Conservation (phyloP, 2,329 filamentous ascomycete genomes). For the Cladophialophora carrionii region DNA sequence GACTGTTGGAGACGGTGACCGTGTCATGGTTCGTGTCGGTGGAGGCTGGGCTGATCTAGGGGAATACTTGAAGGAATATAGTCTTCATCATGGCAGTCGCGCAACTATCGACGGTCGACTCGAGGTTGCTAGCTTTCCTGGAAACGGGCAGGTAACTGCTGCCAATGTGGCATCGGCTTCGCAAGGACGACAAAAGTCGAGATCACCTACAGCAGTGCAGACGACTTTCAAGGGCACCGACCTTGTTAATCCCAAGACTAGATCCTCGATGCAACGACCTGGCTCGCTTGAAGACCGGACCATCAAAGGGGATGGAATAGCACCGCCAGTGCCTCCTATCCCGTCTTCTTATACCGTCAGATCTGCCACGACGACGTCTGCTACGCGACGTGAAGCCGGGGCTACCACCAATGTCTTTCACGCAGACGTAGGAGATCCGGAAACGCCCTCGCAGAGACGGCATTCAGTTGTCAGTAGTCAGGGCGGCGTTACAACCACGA, state of each 20-base stretch:
- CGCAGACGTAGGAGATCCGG: constrained; percentile 1
- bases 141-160: constrained; percentile 29
- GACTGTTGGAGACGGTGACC: constrained; percentile 87
- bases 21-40: constrained; percentile 96
- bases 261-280: constrained; percentile 8
- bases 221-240: constrained; percentile 21
- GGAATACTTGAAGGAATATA: constrained; percentile 93
- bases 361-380: constrained; percentile 22
- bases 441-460: constrained; percentile 6
- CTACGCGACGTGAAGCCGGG: constrained; percentile 17
- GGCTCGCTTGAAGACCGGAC: constrained; percentile 23
- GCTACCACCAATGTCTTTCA: constrained; percentile 7
- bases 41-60: constrained; percentile 98
- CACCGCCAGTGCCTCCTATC: constrained; percentile 36
- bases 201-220: constrained; percentile 21
- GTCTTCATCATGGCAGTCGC: constrained; percentile 78
- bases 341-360: constrained; percentile 27
- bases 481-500: constrained; percentile 29
- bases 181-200: constrained; percentile 23
- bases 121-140: constrained; percentile 57
- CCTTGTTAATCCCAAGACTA: constrained; percentile 18
- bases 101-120: constrained; percentile 60
- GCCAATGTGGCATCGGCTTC: constrained; percentile 4
- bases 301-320: constrained; percentile 16
- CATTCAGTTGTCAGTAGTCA: constrained; percentile 17